Evolutionary conservation across 371 early-diverging fungal genomes (phyloP).

Genomic region (Chytridium lagenaria): DNA sequence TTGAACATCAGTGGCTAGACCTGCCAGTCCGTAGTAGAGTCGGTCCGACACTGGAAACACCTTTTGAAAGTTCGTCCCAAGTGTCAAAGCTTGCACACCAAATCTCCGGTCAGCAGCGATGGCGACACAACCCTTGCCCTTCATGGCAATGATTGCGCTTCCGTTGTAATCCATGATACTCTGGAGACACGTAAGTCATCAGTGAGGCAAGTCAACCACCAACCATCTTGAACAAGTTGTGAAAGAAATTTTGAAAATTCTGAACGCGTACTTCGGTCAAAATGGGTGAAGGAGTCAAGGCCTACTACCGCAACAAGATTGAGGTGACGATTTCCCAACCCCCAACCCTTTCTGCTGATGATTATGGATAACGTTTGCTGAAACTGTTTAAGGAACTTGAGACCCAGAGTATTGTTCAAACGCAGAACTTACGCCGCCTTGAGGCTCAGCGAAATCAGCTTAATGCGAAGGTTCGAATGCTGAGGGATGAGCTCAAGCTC

Average conservation of each 20-base stretch:
- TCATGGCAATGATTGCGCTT: constrained; percentile 97
- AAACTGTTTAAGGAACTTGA: constrained; percentile 76
- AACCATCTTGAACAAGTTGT: background rate
- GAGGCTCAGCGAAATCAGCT: constrained; percentile 98
- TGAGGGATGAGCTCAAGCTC: constrained; percentile 97
- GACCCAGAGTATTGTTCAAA: constrained; percentile 82
- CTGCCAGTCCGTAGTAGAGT: constrained; percentile 90
- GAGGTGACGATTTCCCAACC: constrained; percentile 45
- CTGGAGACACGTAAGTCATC: constrained; percentile 7
- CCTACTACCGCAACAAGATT: constrained; percentile 60
- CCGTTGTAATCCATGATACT: constrained; percentile 81
- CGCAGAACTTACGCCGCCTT: constrained; percentile 95
- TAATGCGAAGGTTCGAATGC: constrained; percentile 96
- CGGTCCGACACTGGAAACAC: constrained; percentile 89
- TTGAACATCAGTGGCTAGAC: constrained; percentile 98
- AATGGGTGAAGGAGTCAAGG: constrained; percentile 34
- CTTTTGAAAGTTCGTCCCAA: constrained; percentile 93
- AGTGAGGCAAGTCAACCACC: background rate
- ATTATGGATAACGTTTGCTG: too few relatives aligned
- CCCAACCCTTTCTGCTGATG: constrained; percentile 1
- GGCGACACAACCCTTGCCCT: constrained; percentile 97
- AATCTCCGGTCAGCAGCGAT: constrained; percentile 91
- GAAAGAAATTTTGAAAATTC: background rate
- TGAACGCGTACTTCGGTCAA: background rate
- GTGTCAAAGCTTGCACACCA: constrained; percentile 91